Conservation (phyloP, 2,329 filamentous ascomycete genomes). For the Didymella pomorum region DNA sequence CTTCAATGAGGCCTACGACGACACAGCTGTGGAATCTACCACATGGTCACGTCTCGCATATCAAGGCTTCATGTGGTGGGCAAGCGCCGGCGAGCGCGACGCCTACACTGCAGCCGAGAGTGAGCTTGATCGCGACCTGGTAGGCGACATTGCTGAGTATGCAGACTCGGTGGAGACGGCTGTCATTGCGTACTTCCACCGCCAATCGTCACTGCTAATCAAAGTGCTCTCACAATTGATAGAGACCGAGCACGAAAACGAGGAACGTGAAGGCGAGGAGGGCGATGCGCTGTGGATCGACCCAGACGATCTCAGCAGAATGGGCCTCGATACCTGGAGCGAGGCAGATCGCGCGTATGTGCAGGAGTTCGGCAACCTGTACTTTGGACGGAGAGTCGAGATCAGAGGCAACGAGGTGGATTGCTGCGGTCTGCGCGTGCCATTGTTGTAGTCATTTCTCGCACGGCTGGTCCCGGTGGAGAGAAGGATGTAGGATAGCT, state of each 20-base stretch:
- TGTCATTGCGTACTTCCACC: conserved; percentile 82
- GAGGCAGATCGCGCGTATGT: conserved; percentile 74
- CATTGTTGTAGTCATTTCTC: conserved; percentile 30
- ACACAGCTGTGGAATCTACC: conserved; percentile 61
- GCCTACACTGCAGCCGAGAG: conserved; percentile 63
- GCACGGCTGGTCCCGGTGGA: conserved; percentile 7
- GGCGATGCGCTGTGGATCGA: conserved; percentile 62
- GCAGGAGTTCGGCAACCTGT: conserved; percentile 66
- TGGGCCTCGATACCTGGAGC: conserved; percentile 84
- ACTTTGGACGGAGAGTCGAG: conserved; percentile 70
- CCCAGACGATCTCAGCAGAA: conserved; percentile 70
- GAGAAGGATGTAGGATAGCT: not conserved
- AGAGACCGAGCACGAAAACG: conserved; percentile 57
- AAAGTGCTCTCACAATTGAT: conserved; percentile 69
- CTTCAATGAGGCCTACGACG: conserved; percentile 48
- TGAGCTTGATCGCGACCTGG: conserved; percentile 57
- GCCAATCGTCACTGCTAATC: conserved; percentile 73
- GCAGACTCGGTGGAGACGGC: conserved; percentile 69
- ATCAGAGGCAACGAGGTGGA: conserved; percentile 75
- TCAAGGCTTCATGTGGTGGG: conserved; percentile 89
- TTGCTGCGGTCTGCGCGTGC: conserved; percentile 74
- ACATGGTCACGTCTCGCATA: conserved; percentile 79
- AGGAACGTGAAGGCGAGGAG: conserved; percentile 44
- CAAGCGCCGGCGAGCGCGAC: conserved; percentile 77
- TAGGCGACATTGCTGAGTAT: conserved; percentile 53